Percentiles rank a stretch among this genome's conserved stretches.
Evolutionary conservation across 805 yeast genomes (phyloP).

Genomic region (Pichia nakasei): DNA sequence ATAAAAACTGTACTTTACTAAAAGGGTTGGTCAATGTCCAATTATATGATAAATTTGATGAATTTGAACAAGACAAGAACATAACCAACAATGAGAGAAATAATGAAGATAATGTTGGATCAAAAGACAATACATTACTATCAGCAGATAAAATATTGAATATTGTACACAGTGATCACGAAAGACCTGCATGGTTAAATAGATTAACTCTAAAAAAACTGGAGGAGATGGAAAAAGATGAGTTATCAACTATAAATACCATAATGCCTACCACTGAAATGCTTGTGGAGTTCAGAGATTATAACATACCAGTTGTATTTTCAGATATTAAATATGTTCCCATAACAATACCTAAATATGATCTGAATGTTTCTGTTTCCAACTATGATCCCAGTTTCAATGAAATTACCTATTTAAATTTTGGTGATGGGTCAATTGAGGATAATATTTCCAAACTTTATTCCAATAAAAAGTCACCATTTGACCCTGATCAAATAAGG

Average conservation of each 20-base stretch:
- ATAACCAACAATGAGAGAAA: neutral
- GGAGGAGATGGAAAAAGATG: slow-evolving; percentile 29
- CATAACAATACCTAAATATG: slow-evolving; percentile 20
- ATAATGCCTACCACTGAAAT: slow-evolving; percentile 7
- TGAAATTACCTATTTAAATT: slow-evolving; percentile 19
- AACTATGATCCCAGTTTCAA: slow-evolving; percentile 17
- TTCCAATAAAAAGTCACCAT: slow-evolving; percentile 27
- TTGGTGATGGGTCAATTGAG: slow-evolving; percentile 6
- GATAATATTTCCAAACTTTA: neutral
- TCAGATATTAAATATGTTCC: slow-evolving; percentile 44
- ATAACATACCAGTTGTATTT: slow-evolving; percentile 65
- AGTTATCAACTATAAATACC: slow-evolving; percentile 7
- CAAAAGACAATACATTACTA: neutral
- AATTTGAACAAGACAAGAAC: neutral
- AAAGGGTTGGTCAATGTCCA: slow-evolving; percentile 37
- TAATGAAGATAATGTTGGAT: neutral
- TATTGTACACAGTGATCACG: slow-evolving; percentile 17
- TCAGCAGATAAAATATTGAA: neutral
- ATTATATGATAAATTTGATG: neutral
- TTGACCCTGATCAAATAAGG: slow-evolving; percentile 58
- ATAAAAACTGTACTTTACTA: slow-evolving; percentile 45
- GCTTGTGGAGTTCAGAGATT: slow-evolving; percentile 49
- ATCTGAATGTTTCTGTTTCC: slow-evolving; percentile 13
- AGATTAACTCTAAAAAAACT: slow-evolving; percentile 40
- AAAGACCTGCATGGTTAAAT: slow-evolving; percentile 60